Percentiles rank a stretch among this genome's conserved stretches.
Evolutionary conservation across 179 eudicot genomes (phyloP).

Genomic region (Drosera spatulata): DNA sequence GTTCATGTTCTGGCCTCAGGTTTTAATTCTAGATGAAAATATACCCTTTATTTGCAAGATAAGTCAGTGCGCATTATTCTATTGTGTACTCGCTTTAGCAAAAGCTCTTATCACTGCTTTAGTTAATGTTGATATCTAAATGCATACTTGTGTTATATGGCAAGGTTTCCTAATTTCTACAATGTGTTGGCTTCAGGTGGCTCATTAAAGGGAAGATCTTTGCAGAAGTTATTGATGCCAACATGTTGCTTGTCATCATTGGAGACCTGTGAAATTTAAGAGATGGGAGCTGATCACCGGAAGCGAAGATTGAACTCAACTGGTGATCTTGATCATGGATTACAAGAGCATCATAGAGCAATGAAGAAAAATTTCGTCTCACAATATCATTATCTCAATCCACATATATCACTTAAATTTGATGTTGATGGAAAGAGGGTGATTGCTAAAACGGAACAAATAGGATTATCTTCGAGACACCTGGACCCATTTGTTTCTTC

Average conservation of each 20-base stretch:
- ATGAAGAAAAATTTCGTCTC: constrained; percentile 47
- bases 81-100: too few species aligned
- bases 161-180: too few species aligned
- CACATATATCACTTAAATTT: constrained; percentile 70
- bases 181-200: background rate
- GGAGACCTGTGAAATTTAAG: constrained; percentile 9
- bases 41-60: too few species aligned
- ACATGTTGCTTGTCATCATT: too few species aligned
- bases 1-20: too few species aligned
- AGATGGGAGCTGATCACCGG: constrained; percentile 86
- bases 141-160: too few species aligned
- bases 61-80: too few species aligned
- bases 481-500: constrained; percentile 31
- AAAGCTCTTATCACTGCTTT: too few species aligned
- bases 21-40: too few species aligned
- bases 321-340: constrained; percentile 23
- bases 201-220: background rate
- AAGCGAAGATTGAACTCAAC: constrained; percentile 42
- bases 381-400: constrained; percentile 25
- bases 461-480: constrained; percentile 57
- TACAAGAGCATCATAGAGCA: constrained; percentile 29
- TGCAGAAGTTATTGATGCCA: too few species aligned
- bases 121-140: too few species aligned
- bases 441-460: constrained; percentile 73
- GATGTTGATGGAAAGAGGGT: constrained; percentile 60